A percentile compares a stretch with the other conserved stretches of the same genome.
Conservation (phyloP, 768 basidiomycete species). For the Termitomyces sp. region DNA sequence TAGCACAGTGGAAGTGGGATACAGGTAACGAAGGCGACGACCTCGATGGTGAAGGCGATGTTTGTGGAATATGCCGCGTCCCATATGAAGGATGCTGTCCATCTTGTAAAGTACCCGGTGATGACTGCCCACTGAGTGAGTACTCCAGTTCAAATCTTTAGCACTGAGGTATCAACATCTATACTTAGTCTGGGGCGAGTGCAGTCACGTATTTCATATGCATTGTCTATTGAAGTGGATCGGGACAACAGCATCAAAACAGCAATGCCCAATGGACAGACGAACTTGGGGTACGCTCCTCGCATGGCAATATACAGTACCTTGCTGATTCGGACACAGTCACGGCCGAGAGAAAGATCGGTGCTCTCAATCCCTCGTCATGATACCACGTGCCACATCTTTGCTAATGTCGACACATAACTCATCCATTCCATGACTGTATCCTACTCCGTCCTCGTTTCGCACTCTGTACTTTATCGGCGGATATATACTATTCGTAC, state of each 20-base stretch:
- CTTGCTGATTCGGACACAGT: constrained; percentile 24
- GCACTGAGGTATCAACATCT: background rate
- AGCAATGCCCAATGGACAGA: constrained; percentile 98
- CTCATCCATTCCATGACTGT: constrained; percentile 1
- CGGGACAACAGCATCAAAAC: constrained; percentile 81
- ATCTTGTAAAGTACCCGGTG: constrained; percentile 93
- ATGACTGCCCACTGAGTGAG: constrained; percentile 89
- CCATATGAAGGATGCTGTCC: constrained; percentile 95
- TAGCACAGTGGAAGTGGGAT: constrained; percentile 90
- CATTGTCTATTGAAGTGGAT: constrained; percentile 98
- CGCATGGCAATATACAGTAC: background rate
- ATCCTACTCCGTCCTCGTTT: constrained; percentile 1
- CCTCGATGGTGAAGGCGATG: constrained; percentile 49
- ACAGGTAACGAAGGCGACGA: constrained; percentile 36
- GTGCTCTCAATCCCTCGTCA: constrained; percentile 8
- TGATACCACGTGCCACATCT: constrained; percentile 1
- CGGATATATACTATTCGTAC: constrained; percentile 23
- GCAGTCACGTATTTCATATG: constrained; percentile 97
- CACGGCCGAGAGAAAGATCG: constrained; percentile 51
- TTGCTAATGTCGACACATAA: constrained; percentile 1
- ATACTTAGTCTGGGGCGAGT: constrained; percentile 91
- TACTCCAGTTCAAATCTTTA: constrained; percentile 12
- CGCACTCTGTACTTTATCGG: constrained; percentile 17
- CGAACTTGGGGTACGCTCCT: constrained; percentile 76
- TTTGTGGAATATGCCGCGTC: constrained; percentile 86